A percentile compares a stretch with the other conserved stretches of the same genome.
Conservation (phyloP, 805 yeast species). For the Nakazawaea pomicola region DNA sequence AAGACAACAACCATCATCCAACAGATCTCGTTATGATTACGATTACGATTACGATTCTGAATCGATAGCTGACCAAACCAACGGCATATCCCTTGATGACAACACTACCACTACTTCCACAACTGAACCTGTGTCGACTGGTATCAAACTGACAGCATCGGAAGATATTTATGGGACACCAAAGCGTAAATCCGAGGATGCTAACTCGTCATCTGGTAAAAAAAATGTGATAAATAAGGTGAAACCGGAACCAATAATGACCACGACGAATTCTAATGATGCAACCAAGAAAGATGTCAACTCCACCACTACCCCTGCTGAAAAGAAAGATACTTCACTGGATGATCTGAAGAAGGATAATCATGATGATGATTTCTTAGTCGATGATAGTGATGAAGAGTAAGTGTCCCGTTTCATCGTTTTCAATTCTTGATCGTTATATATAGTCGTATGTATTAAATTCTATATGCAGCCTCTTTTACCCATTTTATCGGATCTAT, state of each 20-base stretch:
- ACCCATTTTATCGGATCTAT: no score
- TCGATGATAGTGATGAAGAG: conserved; percentile 47
- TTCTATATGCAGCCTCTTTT: no score
- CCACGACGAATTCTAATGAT: background rate
- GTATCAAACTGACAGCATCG: no score
- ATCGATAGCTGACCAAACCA: conserved; percentile 19
- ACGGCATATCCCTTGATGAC: conserved; percentile 19
- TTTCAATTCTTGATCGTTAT: background rate
- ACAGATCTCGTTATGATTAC: no score
- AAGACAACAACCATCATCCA: no score
- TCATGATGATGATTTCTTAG: conserved; percentile 47
- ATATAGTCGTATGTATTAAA: no score
- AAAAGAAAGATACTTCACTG: no score
- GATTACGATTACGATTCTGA: conserved; percentile 26
- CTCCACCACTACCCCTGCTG: no score
- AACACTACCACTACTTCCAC: conserved; percentile 20
- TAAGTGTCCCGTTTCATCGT: background rate
- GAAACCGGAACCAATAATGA: conserved; percentile 9
- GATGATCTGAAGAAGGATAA: conserved; percentile 35
- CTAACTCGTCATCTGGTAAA: conserved; percentile 11
- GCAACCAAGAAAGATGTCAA: conserved; percentile 17
- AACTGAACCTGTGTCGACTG: no score
- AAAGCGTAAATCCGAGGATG: conserved; percentile 31
- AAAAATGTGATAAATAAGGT: conserved; percentile 2
- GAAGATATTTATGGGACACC: conserved; percentile 17